Conservation (phyloP, 495 filamentous ascomycete species). For the Aspergillus nidulans region DNA sequence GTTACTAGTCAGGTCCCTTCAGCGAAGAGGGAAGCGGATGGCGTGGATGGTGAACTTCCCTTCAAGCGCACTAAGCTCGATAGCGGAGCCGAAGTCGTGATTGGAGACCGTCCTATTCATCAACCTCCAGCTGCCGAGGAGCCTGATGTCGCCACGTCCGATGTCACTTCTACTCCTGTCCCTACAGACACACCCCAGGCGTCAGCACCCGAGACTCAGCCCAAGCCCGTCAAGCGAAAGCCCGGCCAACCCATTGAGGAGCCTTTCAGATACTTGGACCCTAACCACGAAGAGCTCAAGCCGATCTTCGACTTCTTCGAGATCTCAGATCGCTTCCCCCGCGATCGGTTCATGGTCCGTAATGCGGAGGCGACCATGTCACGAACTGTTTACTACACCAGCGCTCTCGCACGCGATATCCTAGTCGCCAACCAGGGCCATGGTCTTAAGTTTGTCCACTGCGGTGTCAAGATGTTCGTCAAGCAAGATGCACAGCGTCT, state of each 20-base stretch:
- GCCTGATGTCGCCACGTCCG: slow-evolving; percentile 35
- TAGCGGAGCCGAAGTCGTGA: slow-evolving; percentile 40
- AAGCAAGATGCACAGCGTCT: slow-evolving; percentile 87
- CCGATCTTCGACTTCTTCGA: slow-evolving; percentile 77
- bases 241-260: slow-evolving; percentile 65
- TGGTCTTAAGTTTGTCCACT: slow-evolving; percentile 92
- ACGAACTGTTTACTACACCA: slow-evolving; percentile 94
- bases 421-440: slow-evolving; percentile 76
- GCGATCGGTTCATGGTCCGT: slow-evolving; percentile 89
- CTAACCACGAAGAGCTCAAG: slow-evolving; percentile 67
- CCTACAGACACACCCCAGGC: slow-evolving; percentile 14
- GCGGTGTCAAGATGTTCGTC: slow-evolving; percentile 96
- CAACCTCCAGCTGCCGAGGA: slow-evolving; percentile 40
- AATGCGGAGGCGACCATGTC: slow-evolving; percentile 78
- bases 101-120: slow-evolving; percentile 49
- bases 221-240: slow-evolving; percentile 37
- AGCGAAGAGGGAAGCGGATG: slow-evolving; percentile 38
- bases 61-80: slow-evolving; percentile 45
- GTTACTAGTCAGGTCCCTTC: slow-evolving; percentile 28
- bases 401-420: slow-evolving; percentile 75
- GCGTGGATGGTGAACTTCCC: slow-evolving; percentile 39
- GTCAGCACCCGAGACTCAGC: slow-evolving; percentile 10
- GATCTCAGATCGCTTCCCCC: slow-evolving; percentile 75
- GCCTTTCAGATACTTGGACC: slow-evolving; percentile 81
- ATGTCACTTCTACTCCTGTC: slow-evolving; percentile 21